phyloP scores from a whole-genome alignment of 108 stramenopile species.

The Ochromonas danica region DNA sequence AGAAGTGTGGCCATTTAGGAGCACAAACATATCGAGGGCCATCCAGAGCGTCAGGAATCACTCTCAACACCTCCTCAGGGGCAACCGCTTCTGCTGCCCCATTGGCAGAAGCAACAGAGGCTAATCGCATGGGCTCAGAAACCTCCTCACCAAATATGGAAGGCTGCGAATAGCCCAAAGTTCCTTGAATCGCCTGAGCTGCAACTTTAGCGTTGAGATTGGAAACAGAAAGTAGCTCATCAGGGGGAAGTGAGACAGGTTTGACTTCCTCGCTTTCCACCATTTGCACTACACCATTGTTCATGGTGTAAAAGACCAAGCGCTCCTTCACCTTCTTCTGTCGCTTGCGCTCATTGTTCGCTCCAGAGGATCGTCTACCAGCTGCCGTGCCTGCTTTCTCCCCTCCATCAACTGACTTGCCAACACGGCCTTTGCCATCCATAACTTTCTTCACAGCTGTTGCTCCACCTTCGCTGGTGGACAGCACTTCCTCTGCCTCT shows the following conservation, averaged over 20 bases:
- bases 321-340: background rate
- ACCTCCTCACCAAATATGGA: background rate
- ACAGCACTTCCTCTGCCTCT: background rate
- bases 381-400: background rate
- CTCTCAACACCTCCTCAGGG: background rate
- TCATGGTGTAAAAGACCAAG: background rate
- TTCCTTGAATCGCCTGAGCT: background rate
- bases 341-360: background rate
- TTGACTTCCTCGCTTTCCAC: too few relatives aligned
- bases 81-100: background rate
- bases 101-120: background rate
- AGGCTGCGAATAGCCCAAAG: too few relatives aligned
- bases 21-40: background rate
- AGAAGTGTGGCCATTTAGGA: conserved; percentile 4
- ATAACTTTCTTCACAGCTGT: background rate
- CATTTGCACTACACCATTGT: background rate
- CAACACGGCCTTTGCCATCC: background rate
- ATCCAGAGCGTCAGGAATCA: background rate
- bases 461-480: background rate
- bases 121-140: background rate
- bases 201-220: background rate
- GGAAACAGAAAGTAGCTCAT: background rate
- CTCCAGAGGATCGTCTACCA: background rate
- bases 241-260: background rate
- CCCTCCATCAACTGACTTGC: background rate